Base-by-base conservation (phyloP, 2,329 filamentous ascomycete genomes). In the Fusarium fracticaudum region DNA sequence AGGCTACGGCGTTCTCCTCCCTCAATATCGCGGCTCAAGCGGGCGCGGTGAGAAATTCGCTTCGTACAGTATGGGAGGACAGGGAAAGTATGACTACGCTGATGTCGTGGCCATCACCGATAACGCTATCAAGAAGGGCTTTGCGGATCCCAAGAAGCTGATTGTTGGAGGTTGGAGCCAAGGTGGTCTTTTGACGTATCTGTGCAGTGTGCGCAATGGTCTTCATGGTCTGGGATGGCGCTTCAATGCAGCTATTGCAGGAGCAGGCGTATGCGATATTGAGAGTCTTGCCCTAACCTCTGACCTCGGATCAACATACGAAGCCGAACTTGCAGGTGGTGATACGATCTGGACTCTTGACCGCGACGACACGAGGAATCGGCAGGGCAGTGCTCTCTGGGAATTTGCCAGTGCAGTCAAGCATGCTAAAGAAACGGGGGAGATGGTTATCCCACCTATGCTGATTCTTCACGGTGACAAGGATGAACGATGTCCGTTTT, bases 171-270 rank as follows among this genome's bases (percentile, higher is more conserved):
- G 84, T 1, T 83, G 77, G 76, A 80, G 78, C 29, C 82, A 84
- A 67, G 84, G 83, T 15, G 84, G 84, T 5, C 82, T 81, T 20
- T 69, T 85, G 1, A 76, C 80, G 6, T 84, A 83, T 68, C 77
- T 85, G 3, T 78, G 77, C 35, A 76, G 77, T 31, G 81, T 82
- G 6, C 79, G 83, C 20, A 83, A 84, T 62, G 81, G 81, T 10
- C 64, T 76, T 3, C 77, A 81, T 59, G 74, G 64, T 3, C 70
- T 75, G 1, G 81, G 77, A 5, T 85, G 84, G 82, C 71, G 74
- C 7, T 85, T 84, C 73, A 71, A 76, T 14, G 83, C 80, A 10
- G 75, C 76, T 3, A 79, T 85, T 1, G 79, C 82, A 1, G 81
- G 83, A 2, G 82, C 81, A 3, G 84, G 84, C 0, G 72, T 84